Conservation (phyloP, 768 basidiomycete species). For the Phlebiopsis flavidoalba region DNA sequence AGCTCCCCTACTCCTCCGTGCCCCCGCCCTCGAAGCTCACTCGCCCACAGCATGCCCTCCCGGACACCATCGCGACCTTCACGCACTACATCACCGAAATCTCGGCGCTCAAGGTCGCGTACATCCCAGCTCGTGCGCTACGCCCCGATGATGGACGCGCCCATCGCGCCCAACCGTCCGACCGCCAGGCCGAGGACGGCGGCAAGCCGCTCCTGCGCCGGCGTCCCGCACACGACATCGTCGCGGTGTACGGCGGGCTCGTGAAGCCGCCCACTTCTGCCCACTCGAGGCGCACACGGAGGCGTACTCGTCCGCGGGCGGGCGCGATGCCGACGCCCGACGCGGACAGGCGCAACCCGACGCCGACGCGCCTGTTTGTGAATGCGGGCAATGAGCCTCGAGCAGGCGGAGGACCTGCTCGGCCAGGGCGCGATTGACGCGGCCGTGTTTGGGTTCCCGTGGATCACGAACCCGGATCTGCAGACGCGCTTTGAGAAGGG, state of each 20-base stretch:
- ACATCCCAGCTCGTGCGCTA: slow-evolving; percentile 9
- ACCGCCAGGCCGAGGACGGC: neutral
- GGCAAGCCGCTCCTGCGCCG: neutral
- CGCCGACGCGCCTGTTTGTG: slow-evolving; percentile 7
- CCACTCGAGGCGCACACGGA: neutral
- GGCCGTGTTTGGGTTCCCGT: slow-evolving; percentile 2
- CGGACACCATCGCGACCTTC: slow-evolving; percentile 7
- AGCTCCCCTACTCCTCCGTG: neutral
- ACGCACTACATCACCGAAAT: slow-evolving; percentile 2
- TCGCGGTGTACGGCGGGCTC: slow-evolving; percentile 6
- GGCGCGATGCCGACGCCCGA: neutral
- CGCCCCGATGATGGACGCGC: slow-evolving; percentile 2
- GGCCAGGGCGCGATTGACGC: slow-evolving; percentile 1
- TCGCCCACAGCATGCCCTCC: slow-evolving; percentile 3
- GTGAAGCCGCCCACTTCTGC: neutral
- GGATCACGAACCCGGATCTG: slow-evolving; percentile 7
- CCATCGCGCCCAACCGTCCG: neutral
- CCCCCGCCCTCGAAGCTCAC: neutral
- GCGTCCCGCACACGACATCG: slow-evolving; percentile 5
- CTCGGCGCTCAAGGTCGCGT: slow-evolving; percentile 1
- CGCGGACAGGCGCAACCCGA: slow-evolving; percentile 1
- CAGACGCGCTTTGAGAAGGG: slow-evolving; percentile 7
- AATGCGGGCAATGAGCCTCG: neutral
- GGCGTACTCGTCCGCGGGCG: neutral
- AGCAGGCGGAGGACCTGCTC: slow-evolving; percentile 2